Conservation (phyloP, 148 eudicot genomes). For the Chenopodium quinoa region DNA sequence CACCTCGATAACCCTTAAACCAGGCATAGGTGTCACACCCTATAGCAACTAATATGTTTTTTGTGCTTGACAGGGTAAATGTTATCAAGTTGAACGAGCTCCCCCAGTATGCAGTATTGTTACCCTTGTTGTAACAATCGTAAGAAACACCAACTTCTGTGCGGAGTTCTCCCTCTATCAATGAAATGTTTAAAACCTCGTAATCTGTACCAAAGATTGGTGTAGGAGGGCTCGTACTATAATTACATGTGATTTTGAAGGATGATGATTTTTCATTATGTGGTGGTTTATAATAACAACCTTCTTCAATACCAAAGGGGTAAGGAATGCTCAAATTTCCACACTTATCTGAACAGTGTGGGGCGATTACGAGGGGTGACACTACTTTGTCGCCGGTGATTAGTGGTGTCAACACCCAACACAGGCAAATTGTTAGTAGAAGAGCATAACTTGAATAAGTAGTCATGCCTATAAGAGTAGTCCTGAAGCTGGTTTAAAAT, state of each 20-base stretch:
- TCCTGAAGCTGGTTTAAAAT: too few relatives aligned
- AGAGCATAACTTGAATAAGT: background rate
- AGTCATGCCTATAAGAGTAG: background rate
- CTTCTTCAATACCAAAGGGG: too few relatives aligned
- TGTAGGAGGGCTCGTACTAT: background rate
- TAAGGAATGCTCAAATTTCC: too few relatives aligned
- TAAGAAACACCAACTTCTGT: too few relatives aligned
- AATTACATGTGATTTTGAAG: too few relatives aligned
- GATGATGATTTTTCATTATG: too few relatives aligned
- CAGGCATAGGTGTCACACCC: constrained; percentile 13
- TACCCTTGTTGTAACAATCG: too few relatives aligned
- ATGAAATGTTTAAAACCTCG: background rate
- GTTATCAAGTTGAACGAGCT: background rate
- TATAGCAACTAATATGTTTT: background rate
- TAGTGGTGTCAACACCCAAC: background rate
- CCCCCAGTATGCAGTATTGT: too few relatives aligned
- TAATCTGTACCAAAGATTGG: background rate
- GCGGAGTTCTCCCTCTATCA: background rate
- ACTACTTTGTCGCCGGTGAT: background rate
- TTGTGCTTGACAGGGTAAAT: background rate
- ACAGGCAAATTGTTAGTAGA: background rate
- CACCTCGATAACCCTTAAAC: background rate
- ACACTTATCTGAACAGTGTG: too few relatives aligned
- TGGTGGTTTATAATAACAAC: too few relatives aligned
- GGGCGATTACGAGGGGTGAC: background rate